These are phyloP conservation scores for Nannochloropsis salina DNA, from an alignment of 108 stramenopile genomes.

Conservation along the genomic window DNA sequence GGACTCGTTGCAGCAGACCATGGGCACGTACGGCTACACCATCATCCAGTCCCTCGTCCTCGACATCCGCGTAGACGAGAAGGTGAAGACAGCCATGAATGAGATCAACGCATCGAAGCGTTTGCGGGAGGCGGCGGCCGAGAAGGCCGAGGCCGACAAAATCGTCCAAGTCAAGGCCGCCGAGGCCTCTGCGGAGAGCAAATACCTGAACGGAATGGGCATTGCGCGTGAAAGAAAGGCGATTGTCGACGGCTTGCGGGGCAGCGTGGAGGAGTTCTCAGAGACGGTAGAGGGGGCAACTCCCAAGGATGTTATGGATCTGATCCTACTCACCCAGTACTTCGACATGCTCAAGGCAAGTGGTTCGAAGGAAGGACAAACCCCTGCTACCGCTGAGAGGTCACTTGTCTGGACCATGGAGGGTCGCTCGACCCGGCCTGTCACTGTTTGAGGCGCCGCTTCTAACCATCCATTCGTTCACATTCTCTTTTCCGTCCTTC, in stretches of 20 bases:
- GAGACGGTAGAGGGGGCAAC: constrained; percentile 56
- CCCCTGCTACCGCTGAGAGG: no score
- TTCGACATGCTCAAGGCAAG: constrained; percentile 80
- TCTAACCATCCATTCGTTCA: no score
- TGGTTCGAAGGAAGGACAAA: no score
- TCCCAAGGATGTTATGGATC: constrained; percentile 93
- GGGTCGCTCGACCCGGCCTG: no score
- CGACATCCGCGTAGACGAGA: constrained; percentile 78
- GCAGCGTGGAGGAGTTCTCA: constrained; percentile 73
- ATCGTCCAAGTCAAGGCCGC: constrained; percentile 80
- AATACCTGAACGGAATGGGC: constrained; percentile 88
- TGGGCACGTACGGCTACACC: constrained; percentile 52
- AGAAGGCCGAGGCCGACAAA: constrained; percentile 86
- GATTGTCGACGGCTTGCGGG: constrained; percentile 83
- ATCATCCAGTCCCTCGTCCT: constrained; percentile 84
- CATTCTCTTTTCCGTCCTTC: no score
- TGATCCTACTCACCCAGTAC: constrained; percentile 84
- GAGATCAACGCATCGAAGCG: constrained; percentile 97
- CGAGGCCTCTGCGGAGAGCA: constrained; percentile 78
- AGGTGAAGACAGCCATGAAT: constrained; percentile 94
- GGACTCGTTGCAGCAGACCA: not conserved
- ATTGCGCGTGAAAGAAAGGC: constrained; percentile 93
- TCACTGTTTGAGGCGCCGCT: no score
- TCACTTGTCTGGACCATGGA: no score
- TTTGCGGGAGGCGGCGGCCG: constrained; percentile 78